These are phyloP conservation scores for Fistulifera pelliculosa DNA, from an alignment of 108 stramenopile genomes.

Conservation along the genomic window DNA sequence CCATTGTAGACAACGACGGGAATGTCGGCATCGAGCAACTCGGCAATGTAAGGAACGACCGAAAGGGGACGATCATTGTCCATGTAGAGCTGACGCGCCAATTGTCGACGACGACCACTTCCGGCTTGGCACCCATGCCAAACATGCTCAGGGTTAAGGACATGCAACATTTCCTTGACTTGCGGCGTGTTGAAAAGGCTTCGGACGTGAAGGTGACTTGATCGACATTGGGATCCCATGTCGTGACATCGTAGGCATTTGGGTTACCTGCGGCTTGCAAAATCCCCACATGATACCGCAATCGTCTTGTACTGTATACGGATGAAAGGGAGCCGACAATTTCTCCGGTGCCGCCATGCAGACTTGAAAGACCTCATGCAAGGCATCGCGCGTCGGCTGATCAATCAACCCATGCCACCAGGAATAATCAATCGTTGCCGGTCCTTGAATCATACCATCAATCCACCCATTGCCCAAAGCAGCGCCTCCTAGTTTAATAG, in stretches of 20 bases:
- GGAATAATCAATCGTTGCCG: slow-evolving; percentile 56
- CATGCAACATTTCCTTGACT: slow-evolving; percentile 45
- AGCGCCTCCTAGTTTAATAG: slow-evolving; percentile 11
- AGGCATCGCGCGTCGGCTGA: slow-evolving; percentile 2
- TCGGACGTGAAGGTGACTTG: slow-evolving; percentile 13
- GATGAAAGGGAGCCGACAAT: slow-evolving; percentile 47
- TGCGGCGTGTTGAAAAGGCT: slow-evolving; percentile 47
- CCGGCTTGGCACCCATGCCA: slow-evolving; percentile 57
- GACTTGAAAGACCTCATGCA: neutral
- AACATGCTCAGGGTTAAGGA: slow-evolving; percentile 17
- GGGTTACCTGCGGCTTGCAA: slow-evolving; percentile 42
- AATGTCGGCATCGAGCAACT: slow-evolving; percentile 57
- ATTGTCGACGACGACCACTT: slow-evolving; percentile 32
- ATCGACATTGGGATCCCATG: slow-evolving; percentile 39
- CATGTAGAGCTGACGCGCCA: slow-evolving; percentile 18
- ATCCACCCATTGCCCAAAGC: slow-evolving; percentile 42
- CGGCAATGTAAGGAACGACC: slow-evolving; percentile 59
- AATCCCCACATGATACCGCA: slow-evolving; percentile 50
- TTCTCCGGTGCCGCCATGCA: slow-evolving; percentile 18
- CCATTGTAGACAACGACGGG: slow-evolving; percentile 63
- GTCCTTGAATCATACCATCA: slow-evolving; percentile 53
- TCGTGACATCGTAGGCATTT: slow-evolving; percentile 60
- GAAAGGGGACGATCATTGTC: slow-evolving; percentile 52
- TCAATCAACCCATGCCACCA: slow-evolving; percentile 81
- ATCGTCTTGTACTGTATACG: slow-evolving; percentile 56